These are phyloP conservation scores for Ephemerocybe angulata DNA, from an alignment of 768 basidiomycete species.

Conservation along the genomic window DNA sequence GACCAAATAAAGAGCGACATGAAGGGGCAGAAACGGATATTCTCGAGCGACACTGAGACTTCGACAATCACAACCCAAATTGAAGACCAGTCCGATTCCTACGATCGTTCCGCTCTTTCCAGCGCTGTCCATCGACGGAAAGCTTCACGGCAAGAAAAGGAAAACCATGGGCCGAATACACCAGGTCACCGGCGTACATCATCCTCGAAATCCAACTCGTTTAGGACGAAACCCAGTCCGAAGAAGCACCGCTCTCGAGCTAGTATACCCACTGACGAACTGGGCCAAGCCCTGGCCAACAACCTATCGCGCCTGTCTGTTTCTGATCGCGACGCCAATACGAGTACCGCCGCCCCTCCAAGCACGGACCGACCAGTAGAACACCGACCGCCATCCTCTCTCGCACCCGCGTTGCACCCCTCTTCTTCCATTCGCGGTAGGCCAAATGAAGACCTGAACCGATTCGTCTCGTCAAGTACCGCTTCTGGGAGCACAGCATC, in stretches of 20 bases:
- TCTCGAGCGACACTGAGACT: slow-evolving; percentile 61
- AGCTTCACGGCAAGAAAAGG: slow-evolving; percentile 25
- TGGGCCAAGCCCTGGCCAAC: slow-evolving; percentile 14
- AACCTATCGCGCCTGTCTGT: slow-evolving; percentile 26
- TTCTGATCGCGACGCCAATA: slow-evolving; percentile 16
- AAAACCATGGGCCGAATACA: slow-evolving; percentile 25
- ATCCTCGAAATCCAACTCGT: slow-evolving; percentile 27
- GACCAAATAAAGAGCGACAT: slow-evolving; percentile 81
- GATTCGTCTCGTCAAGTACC: slow-evolving; percentile 89
- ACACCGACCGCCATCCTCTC: slow-evolving; percentile 17
- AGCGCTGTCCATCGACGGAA: slow-evolving; percentile 2
- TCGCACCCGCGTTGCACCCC: slow-evolving; percentile 44
- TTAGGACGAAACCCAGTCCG: slow-evolving; percentile 23
- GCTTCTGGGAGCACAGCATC: slow-evolving; percentile 69
- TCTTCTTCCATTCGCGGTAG: slow-evolving; percentile 49
- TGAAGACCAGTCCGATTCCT: slow-evolving; percentile 27
- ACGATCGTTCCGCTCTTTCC: not conserved
- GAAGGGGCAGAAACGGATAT: slow-evolving; percentile 67
- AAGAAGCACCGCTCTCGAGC: slow-evolving; percentile 17
- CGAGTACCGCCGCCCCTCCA: slow-evolving; percentile 12
- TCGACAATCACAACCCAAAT: slow-evolving; percentile 38
- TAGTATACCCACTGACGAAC: slow-evolving; percentile 4
- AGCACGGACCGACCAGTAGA: slow-evolving; percentile 19
- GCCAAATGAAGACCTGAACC: slow-evolving; percentile 71
- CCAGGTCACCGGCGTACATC: slow-evolving; percentile 26